These are phyloP conservation scores for Globisporangium uncinulatum DNA, from an alignment of 352 stramenopile genomes.

Conservation along the genomic window DNA sequence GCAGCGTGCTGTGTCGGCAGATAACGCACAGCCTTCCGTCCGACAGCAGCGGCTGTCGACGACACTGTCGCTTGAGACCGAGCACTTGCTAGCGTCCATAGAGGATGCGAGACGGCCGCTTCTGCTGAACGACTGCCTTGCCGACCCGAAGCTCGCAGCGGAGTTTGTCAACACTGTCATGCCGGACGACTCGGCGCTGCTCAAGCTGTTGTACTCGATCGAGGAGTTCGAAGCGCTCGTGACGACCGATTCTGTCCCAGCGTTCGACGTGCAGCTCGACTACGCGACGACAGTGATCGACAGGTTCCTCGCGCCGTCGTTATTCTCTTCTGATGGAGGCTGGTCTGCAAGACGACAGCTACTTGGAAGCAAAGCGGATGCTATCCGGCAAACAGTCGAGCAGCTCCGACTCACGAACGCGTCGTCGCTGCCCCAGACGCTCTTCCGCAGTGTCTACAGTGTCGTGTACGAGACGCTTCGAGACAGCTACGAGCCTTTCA, in stretches of 20 bases:
- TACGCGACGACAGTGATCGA: slow-evolving; percentile 27
- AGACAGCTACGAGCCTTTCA: slow-evolving; percentile 27
- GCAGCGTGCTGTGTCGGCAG: background rate
- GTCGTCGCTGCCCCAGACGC: slow-evolving; percentile 13
- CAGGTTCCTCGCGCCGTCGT: slow-evolving; percentile 16
- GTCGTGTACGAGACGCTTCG: slow-evolving; percentile 20
- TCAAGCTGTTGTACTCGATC: slow-evolving; percentile 34
- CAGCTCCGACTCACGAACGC: slow-evolving; percentile 2
- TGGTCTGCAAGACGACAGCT: too few species aligned
- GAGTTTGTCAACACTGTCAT: slow-evolving; percentile 35
- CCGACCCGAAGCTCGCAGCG: slow-evolving; percentile 33
- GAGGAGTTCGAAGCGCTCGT: slow-evolving; percentile 40
- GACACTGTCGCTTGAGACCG: background rate
- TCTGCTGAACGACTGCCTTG: slow-evolving; percentile 32
- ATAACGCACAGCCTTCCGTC: background rate
- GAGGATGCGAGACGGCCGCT: slow-evolving; percentile 1
- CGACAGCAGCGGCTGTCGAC: background rate
- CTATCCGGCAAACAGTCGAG: slow-evolving; percentile 8
- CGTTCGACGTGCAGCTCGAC: slow-evolving; percentile 18
- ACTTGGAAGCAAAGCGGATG: background rate
- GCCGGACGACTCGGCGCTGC: slow-evolving; percentile 25
- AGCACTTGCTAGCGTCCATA: background rate
- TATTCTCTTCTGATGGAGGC: too few species aligned
- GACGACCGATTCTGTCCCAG: slow-evolving; percentile 12
- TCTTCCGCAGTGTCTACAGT: slow-evolving; percentile 26